Evolutionary conservation across 2,329 filamentous ascomycete species (phyloP), one percentile per base, ranked within the genome.

Genomic region (Xylariaceae sp.): DNA sequence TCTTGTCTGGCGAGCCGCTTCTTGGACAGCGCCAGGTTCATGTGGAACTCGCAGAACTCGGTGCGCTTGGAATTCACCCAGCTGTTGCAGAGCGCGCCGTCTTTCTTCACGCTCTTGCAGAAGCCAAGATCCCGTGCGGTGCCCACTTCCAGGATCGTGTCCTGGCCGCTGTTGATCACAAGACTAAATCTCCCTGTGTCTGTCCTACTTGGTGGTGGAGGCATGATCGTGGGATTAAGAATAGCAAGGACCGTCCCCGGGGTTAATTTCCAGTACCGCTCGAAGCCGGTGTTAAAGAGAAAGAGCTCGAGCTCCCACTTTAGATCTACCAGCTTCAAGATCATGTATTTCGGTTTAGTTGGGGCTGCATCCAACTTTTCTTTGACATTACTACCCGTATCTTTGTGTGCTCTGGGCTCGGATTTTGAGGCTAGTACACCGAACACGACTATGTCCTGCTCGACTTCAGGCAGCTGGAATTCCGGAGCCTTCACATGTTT

Each of bases 51-150:
- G 76, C 95, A 99, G 71, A 90, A 91, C 66, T 96, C 88, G 0
- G 93, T 96, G 67, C 92, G 91, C 50, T 92, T 87, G 63, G 85
- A 86, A 73, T 99, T 94, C 58, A 99, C 82, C 95, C 95, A 99
- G 24, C 84, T 78, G 29, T 84, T 86, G 73, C 95, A 99, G 43
- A 83, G 77, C 54, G 90, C 83, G 34, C 95, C 94, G 70, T 97
- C 92, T 69, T 90, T 94, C 71, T 90, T 92, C 62, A 92, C 78
- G 6, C 87, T 86, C 70, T 93, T 92, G 76, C 95, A 99, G 71
- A 89, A 96, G 1, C 91, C 92, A 2, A 99, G 78, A 73, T 99
- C 94, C 44, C 92, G 83, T 9, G 93, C 86, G 19, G 81, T 85
- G 34, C 96, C 95, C 49, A 99, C 84, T 72, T 99, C 96, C 12